Percentiles rank a stretch among this genome's conserved stretches.
Evolutionary conservation across 257 asterid genomes (phyloP).

Genomic region (Lycium barbarum): DNA sequence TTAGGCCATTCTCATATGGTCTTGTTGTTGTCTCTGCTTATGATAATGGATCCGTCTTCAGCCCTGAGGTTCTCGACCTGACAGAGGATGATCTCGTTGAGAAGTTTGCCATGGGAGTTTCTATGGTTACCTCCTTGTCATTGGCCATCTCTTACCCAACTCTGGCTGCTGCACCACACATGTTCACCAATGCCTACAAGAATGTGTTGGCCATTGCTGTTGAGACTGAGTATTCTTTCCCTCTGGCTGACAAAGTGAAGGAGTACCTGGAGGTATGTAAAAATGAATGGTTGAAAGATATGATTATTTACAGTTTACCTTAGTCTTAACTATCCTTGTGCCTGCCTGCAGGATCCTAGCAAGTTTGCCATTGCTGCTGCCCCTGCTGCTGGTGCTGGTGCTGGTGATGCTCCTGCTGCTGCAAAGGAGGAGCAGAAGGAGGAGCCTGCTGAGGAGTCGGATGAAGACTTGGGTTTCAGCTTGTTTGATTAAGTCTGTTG

Average conservation of each 20-base stretch:
- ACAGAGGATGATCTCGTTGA: conserved; percentile 83
- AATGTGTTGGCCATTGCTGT: conserved; percentile 75
- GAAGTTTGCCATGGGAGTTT: conserved; percentile 81
- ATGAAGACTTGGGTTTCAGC: conserved; percentile 83
- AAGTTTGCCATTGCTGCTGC: conserved; percentile 68
- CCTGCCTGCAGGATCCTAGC: conserved; percentile 68
- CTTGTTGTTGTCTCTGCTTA: conserved; percentile 70
- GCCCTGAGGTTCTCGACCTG: conserved; percentile 85
- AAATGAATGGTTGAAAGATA: not conserved
- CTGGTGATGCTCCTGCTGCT: conserved; percentile 54
- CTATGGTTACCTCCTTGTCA: conserved; percentile 72
- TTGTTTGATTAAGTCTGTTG: conserved; percentile 64
- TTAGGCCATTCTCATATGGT: conserved; percentile 94
- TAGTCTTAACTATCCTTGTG: too few relatives aligned
- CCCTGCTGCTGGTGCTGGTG: conserved; percentile 55
- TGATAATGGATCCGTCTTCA: conserved; percentile 89
- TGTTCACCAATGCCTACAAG: conserved; percentile 85
- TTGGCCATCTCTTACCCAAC: conserved; percentile 86
- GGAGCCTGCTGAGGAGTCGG: conserved; percentile 77
- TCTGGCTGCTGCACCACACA: conserved; percentile 90
- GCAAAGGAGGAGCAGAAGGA: conserved; percentile 70
- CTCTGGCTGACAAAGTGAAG: conserved; percentile 86
- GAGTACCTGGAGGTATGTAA: conserved; percentile 77
- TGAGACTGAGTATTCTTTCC: conserved; percentile 84
- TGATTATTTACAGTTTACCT: not conserved